Evolutionary conservation across 2,329 filamentous ascomycete genomes (phyloP).

Genomic region (Huntiella savannae): DNA sequence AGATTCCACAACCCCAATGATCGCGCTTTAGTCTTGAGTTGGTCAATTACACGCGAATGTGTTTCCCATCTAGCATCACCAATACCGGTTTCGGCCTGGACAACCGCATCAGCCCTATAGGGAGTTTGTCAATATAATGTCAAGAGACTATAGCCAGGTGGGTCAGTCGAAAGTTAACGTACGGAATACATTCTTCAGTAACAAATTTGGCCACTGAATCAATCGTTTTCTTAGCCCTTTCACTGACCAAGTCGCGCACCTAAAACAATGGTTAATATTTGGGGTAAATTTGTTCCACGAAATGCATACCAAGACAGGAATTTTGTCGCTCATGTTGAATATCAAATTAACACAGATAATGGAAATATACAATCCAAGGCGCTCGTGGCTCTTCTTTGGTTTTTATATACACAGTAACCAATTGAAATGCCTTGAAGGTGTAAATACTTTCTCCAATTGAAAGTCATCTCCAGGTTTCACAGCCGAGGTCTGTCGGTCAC

Average conservation of each 20-base stretch:
- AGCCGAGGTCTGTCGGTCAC: too few species aligned
- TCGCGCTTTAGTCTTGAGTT: conserved; percentile 68
- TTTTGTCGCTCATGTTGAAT: conserved; percentile 9
- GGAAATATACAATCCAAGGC: too few species aligned
- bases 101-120: conserved; percentile 54
- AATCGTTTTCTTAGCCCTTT: conserved; percentile 63
- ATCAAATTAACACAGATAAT: neutral
- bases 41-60: conserved; percentile 68
- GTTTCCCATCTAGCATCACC: conserved; percentile 60
- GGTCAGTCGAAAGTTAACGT: conserved; percentile 16
- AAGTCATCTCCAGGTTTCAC: too few species aligned
- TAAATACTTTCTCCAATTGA: too few species aligned
- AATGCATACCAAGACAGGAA: conserved; percentile 7
- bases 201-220: conserved; percentile 90
- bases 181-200: conserved; percentile 82
- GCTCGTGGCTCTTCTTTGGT: too few species aligned
- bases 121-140: conserved; percentile 7
- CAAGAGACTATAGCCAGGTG: neutral
- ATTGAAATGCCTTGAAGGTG: too few species aligned
- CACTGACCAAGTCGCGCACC: conserved; percentile 49
- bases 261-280: conserved; percentile 14
- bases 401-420: too few species aligned
- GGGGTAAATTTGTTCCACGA: neutral
- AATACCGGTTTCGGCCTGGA: conserved; percentile 59
- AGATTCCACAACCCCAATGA: conserved; percentile 91